Base-by-base conservation (phyloP, 306 rosid species). In the Vachellia pachyceras region DNA sequence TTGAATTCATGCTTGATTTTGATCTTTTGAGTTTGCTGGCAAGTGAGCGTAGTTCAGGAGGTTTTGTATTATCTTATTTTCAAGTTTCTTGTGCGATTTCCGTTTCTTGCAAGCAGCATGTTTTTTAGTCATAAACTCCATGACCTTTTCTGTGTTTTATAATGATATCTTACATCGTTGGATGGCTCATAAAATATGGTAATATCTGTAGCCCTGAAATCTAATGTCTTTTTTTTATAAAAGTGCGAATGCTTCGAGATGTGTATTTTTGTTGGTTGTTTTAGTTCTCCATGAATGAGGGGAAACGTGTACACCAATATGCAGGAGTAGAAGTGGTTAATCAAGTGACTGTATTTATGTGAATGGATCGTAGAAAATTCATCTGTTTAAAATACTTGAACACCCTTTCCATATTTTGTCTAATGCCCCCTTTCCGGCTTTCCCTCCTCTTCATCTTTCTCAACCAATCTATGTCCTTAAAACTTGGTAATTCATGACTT, bases 41-140 rank as follows among this genome's bases (percentile, higher is more conserved):
- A 35, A 76, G 42, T 64, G 42, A 61, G 20, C 10, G 29, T 41
- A 17, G 64, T 41, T 54, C 46, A 17, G 15, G 25, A 57, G 65
- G 37, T 4, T 58, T 23, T 23, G 36, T 15, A 23, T 58, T 36
- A 10, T 58, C 40, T 61, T 25, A 29, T 37, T 77, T 79, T 72
- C 40, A 69, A 22, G 65, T 52, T 77, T 79, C 57, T 63, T 14
- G 5, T 72, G 74, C 39, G 55, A 67, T 68, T 49, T 61, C 25
- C 36, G 45, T 50, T 65, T 65, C 78, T 77, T 23, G n/a, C 44
- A 20, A 4, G 20, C n/a, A n/a, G 1, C 15, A 4, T 23, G 3
- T 42, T 60, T n/a, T 12, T 20, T 45, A 10, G 23, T 45, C 37
- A 25, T 77, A 0, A 42, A 13, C 10, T 33, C 13, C 40, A 15